Base-by-base conservation (phyloP, 257 asterid genomes). In the Ophiorrhiza pumila region DNA sequence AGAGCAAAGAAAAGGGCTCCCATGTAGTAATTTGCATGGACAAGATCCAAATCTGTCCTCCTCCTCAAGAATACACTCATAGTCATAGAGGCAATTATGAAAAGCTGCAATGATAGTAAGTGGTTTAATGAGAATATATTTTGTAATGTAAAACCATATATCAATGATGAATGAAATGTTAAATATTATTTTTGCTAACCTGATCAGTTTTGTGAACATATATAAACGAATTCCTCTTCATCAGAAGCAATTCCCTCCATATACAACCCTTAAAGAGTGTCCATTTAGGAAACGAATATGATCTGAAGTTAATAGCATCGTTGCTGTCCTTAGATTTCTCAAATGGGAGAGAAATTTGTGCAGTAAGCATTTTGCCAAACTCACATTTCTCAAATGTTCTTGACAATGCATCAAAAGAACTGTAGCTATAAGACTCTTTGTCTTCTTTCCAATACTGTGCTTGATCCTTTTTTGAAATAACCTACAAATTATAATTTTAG, bases 141-240 rank as follows among this genome's bases (percentile, higher is more conserved):
- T 86, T 73, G 79, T 86, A 89, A 75, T 87, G 89, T 37, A 90
- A 2, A 10, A 45, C n/a, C n/a, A n/a, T n/a, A n/a, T n/a, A n/a
- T n/a, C n/a, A n/a, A n/a, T n/a, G n/a, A 45, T 9, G 50, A 8
- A 45, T 45, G 12, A 45, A 45, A 45, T 2, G n/a, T 45, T 45
- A 45, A 45, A 18, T 7, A 43, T 43, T 7, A 2, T n/a, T 50
- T 50, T 0, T 50, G 57, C 57, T 50, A 50, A 18, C 43, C 23
- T 35, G 42, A 68, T 45, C n/a, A 27, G 39, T 12, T 47, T 62
- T 73, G 62, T 20, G 47, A 31, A 50, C 12, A 64, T 70, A 70
- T 32, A 35, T 31, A n/a, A 53, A 53, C 20, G 65, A 70, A 13
- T 70, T 70, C 65, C 65, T 34, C 29, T 70, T 70, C 62, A 55